Conservation (phyloP, 164 flowering plant genomes). For the Vitis rotundifolia region DNA sequence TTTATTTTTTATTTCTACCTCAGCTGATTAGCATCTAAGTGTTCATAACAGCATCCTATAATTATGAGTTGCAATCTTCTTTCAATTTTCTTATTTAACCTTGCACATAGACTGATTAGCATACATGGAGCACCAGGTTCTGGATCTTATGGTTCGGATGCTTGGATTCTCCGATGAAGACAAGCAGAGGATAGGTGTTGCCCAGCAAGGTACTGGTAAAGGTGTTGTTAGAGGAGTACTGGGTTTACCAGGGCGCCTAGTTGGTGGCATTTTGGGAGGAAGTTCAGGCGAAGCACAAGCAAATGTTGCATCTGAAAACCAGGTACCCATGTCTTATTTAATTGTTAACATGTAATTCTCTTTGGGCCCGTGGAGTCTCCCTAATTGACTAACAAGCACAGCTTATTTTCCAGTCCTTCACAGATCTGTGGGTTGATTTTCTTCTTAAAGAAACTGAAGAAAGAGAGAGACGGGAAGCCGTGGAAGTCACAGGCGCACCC, state of each 20-base stretch:
- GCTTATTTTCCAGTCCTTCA: conserved; percentile 69
- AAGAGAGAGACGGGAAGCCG: conserved; percentile 64
- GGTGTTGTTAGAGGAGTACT: conserved; percentile 97
- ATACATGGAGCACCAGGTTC: conserved; percentile 52
- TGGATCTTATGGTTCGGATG: conserved; percentile 98
- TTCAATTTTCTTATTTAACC: neutral
- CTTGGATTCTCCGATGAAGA: conserved; percentile 96
- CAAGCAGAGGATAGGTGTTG: conserved; percentile 86
- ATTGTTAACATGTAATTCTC: neutral
- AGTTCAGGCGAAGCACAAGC: conserved; percentile 47
- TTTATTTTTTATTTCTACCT: too few species aligned
- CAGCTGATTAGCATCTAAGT: too few species aligned
- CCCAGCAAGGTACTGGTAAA: conserved; percentile 89
- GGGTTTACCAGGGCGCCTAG: conserved; percentile 95
- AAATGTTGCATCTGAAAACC: conserved; percentile 65
- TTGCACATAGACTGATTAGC: conserved; percentile 1
- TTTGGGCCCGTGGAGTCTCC: too few species aligned
- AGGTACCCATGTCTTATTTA: conserved; percentile 40
- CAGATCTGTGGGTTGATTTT: conserved; percentile 99
- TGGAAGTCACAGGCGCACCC: conserved; percentile 27
- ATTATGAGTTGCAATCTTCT: too few species aligned
- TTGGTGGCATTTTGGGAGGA: conserved; percentile 94
- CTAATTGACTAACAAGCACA: neutral
- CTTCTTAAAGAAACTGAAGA: conserved; percentile 93
- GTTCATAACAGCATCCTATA: too few species aligned